Percentiles rank a stretch among this genome's conserved stretches.
Evolutionary conservation across 768 basidiomycete species (phyloP).

Genomic region (Naganishia randhawae): DNA sequence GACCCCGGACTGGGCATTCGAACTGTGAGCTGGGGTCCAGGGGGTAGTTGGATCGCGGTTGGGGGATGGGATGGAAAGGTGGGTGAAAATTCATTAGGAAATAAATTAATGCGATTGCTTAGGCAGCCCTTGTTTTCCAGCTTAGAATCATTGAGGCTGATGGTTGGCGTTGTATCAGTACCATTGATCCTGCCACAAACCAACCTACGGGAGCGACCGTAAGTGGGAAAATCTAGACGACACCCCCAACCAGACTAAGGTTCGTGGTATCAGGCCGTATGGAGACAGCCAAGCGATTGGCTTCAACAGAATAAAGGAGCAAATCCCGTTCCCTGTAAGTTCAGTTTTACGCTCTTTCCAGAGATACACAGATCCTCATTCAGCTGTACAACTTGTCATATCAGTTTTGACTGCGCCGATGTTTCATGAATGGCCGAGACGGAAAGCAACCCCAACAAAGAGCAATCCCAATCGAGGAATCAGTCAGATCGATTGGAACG

Average conservation of each 20-base stretch:
- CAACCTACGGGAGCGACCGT: conserved; percentile 33
- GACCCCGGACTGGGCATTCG: conserved; percentile 84
- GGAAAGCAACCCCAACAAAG: conserved; percentile 4
- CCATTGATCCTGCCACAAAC: conserved; percentile 29
- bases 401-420: conserved; percentile 5
- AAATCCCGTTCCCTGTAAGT: conserved; percentile 81
- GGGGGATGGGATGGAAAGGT: conserved; percentile 89
- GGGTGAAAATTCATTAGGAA: conserved; percentile 20
- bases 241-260: neutral
- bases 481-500: conserved; percentile 75
- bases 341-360: neutral
- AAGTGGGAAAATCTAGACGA: conserved; percentile 21
- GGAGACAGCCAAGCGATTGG: conserved; percentile 85
- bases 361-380: neutral
- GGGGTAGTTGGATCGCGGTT: conserved; percentile 72
- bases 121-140: conserved; percentile 4
- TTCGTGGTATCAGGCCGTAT: conserved; percentile 59
- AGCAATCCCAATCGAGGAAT: conserved; percentile 54
- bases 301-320: conserved; percentile 71
- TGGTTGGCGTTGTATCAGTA: conserved; percentile 45
- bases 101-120: neutral
- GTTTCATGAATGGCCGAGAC: conserved; percentile 1
- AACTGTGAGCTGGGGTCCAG: conserved; percentile 77
- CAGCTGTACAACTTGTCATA: conserved; percentile 56
- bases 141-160: conserved; percentile 43